phyloP scores from a whole-genome alignment of 192 early-diverging fungal species.

The Podila epigama region DNA sequence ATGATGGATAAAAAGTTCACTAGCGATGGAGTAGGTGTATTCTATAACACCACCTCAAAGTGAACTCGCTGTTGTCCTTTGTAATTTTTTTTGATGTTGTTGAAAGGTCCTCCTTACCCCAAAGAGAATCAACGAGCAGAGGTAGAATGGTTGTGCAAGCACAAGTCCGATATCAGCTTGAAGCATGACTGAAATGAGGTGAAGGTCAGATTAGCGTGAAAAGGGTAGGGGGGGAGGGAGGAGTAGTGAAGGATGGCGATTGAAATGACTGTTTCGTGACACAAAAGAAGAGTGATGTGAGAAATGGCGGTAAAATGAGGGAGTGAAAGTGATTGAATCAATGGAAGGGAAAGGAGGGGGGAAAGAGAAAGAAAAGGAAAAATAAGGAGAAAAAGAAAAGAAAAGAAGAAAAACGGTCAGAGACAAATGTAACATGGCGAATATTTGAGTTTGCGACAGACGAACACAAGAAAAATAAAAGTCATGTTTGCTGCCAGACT shows the following conservation, averaged over 20 bases:
- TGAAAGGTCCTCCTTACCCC: constrained; percentile 27
- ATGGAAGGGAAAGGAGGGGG: background rate
- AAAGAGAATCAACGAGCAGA: constrained; percentile 40
- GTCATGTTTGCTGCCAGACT: too few species aligned
- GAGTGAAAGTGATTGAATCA: background rate
- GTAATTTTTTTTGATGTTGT: too few species aligned
- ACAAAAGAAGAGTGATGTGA: too few species aligned
- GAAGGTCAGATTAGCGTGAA: background rate
- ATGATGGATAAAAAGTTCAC: too few species aligned
- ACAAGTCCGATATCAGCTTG: constrained; percentile 22
- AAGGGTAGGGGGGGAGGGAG: background rate
- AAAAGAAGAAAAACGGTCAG: background rate
- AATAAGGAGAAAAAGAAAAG: background rate
- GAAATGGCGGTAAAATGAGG: background rate
- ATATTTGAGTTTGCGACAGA: too few species aligned
- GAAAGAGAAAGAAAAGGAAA: constrained; percentile 1
- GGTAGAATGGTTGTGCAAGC: constrained; percentile 36
- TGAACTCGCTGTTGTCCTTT: too few species aligned
- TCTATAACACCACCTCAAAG: too few species aligned
- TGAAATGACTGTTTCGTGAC: background rate
- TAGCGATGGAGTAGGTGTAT: too few species aligned
- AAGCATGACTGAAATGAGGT: constrained; percentile 8
- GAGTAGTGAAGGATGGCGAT: background rate
- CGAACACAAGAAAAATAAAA: background rate
- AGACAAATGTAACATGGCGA: background rate